phyloP scores from a whole-genome alignment of 208 protist species.

The Lotmaria passim region DNA sequence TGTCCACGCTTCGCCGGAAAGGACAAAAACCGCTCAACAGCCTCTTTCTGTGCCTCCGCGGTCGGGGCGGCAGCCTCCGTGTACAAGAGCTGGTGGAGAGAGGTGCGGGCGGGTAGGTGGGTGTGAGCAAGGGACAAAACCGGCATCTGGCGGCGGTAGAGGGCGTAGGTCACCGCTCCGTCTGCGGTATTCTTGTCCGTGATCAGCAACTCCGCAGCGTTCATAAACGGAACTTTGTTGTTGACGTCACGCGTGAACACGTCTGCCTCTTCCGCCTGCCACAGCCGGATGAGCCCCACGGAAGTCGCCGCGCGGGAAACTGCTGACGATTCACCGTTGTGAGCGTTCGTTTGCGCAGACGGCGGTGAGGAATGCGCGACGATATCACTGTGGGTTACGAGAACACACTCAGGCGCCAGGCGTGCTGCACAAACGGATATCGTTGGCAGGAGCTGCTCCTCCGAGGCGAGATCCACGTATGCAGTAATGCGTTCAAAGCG shows the following conservation, averaged over 20 bases:
- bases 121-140: constrained; percentile 45
- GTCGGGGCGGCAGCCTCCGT: background rate
- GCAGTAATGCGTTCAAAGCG: constrained; percentile 32
- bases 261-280: constrained; percentile 58
- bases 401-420: background rate
- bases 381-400: background rate
- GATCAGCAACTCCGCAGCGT: constrained; percentile 54
- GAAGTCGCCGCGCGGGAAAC: constrained; percentile 7
- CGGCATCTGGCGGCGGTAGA: constrained; percentile 71
- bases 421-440: background rate
- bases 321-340: background rate
- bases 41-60: constrained; percentile 11
- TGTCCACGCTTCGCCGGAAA: constrained; percentile 37
- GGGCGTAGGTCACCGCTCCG: constrained; percentile 65
- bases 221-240: constrained; percentile 47
- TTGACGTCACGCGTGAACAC: constrained; percentile 41
- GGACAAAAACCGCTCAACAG: constrained; percentile 43
- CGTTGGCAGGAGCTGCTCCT: background rate
- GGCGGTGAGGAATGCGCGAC: background rate
- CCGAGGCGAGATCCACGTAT: constrained; percentile 21
- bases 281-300: constrained; percentile 43
- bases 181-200: constrained; percentile 38
- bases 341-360: too few species aligned
- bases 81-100: constrained; percentile 28
- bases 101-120: background rate